Base-by-base conservation (phyloP, 768 basidiomycete genomes). In the Lactarius sp. region DNA sequence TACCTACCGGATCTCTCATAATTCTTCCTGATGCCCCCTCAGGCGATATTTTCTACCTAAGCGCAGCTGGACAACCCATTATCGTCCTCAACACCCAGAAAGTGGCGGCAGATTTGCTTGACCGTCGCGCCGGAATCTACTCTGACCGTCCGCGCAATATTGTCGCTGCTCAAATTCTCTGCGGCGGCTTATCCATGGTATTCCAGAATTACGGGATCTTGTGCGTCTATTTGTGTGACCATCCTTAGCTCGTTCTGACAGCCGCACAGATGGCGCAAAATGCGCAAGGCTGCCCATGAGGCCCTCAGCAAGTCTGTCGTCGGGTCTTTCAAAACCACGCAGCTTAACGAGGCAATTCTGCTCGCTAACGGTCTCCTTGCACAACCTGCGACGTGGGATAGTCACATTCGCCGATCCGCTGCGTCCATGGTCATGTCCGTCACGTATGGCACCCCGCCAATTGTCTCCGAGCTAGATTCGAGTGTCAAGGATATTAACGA, bases 41-140 rank as follows among this genome's bases (percentile, higher is more conserved):
- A 69, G 68, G 68, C 27, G 60, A 65, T 34, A 18, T 69, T 52
- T 46, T 69, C 57, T 69, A 53, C 44, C 37, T 69, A 8, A 69
- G 37, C 53, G 62, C 64, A 10, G 57, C 55, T 27, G 68, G 68
- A n/a, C 58, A 65, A 18, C 64, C 68, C 14, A 64, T 67, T 12
- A 52, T 73, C 16, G 62, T 73, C 8, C 61, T 73, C 42, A 73
- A 70, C 50, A 44, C 65, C 44, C 66, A 66, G 20, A 65, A 72
- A 51, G 70, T 51, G 2, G 67, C 67, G 9, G 52, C 52, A 16
- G 71, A 72, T 16, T 51, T 72, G 20, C 63, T 71, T 6, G 71
- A 71, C 31, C 65, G 65, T 33, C 52, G 65, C 16, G 56, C 65
- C 1, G 57, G 52, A 13, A 66, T 59, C 13, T 66, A 66, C 39